Base-by-base conservation (phyloP, 73 alveolate genomes). In the Paramecium tetraurelia region DNA sequence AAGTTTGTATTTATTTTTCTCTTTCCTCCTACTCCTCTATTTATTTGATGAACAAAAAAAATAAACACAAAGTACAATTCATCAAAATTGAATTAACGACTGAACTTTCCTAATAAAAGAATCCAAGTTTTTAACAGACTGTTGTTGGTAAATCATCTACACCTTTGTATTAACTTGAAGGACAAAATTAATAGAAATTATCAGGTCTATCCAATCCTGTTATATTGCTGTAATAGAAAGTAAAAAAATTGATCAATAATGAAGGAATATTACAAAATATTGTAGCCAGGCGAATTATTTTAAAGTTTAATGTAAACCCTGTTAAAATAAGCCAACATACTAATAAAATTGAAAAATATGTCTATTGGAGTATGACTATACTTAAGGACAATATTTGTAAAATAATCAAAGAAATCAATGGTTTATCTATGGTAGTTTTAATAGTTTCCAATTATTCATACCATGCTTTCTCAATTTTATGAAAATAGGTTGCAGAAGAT, bases 221-320 rank as follows among this genome's bases (percentile, higher is more conserved):
- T 21, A 80, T 80, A 80, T 80, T 80, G 41, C 48, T 41, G 24
- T 80, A 80, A 48, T 80, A 80, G 7, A 80, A 80, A 48, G 90
- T 80, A 46, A 41, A 41, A 43, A 80, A 80, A 80, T 80, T 80
- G 6, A 80, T 21, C 20, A 41, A 14, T 41, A 80, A 24, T 9
- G 48, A 43, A 43, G 90, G 90, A 20, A 80, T 36, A 72, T 40
- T 31, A 21, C 33, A 18, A 21, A 40, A 80, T 40, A 80, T 2
- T 8, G 76, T 41, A 20, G 57, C 33, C 21, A 80, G 12, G 3
- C 35, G 6, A 7, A 80, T 40, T 21, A 44, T 18, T 41, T 44
- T 46, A 10, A 80, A 43, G 12, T 80, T n/a, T 18, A 31, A 40
- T 12, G 71, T 80, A 22, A 80, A 80, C 10, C 90, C 90, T 22